Conservation (phyloP, 768 basidiomycete genomes). For the Boletus rubroflammeus region DNA sequence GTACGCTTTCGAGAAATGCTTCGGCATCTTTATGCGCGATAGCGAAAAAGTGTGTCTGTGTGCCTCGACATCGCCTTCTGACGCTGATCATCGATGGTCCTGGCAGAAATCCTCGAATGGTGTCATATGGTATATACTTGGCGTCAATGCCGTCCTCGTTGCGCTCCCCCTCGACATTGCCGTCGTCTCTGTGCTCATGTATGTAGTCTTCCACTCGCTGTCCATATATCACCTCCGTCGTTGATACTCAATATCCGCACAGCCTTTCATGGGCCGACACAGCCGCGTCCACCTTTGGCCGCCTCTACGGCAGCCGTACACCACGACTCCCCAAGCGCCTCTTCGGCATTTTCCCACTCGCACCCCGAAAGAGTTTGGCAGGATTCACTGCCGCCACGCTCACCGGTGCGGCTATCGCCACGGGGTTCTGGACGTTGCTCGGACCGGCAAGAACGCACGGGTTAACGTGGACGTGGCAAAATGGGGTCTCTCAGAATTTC, state of each 20-base stretch:
- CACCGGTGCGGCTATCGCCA: conserved; percentile 64
- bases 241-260: not conserved
- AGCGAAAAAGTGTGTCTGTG: conserved; percentile 59
- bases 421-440: conserved; percentile 69
- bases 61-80: not conserved
- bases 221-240: not conserved
- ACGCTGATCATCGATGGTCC: not conserved
- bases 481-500: conserved; percentile 40
- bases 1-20: conserved; percentile 59
- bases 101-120: conserved; percentile 66
- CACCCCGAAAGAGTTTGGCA: conserved; percentile 79
- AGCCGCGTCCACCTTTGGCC: conserved; percentile 86
- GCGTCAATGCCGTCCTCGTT: conserved; percentile 72
- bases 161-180: conserved; percentile 85
- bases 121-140: conserved; percentile 85
- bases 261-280: conserved; percentile 97
- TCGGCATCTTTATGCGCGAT: conserved; percentile 89
- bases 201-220: conserved; percentile 29
- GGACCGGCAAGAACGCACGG: conserved; percentile 44
- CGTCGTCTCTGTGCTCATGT: conserved; percentile 88
- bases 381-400: conserved; percentile 77
- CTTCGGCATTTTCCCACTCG: conserved; percentile 58
- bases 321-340: conserved; percentile 51
- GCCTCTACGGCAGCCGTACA: conserved; percentile 74
- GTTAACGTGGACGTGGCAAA: conserved; percentile 56